phyloP scores from a whole-genome alignment of 2,329 filamentous ascomycete species.

The Monosporascus sp. region DNA sequence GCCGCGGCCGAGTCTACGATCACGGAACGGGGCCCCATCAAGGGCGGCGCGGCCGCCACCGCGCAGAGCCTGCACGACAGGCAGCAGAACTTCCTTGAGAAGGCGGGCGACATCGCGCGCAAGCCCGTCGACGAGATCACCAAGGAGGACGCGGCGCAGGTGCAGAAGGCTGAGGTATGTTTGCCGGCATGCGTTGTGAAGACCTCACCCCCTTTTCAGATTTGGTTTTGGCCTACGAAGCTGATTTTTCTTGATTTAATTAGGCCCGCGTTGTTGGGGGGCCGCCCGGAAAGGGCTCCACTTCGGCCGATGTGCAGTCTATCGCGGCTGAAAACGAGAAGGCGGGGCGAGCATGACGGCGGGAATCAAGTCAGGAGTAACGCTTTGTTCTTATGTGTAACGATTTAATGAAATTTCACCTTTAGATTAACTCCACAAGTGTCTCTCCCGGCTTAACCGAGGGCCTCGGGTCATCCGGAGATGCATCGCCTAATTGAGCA shows the following conservation, averaged over 20 bases:
- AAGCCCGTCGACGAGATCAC: constrained; percentile 24
- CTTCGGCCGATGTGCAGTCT: constrained; percentile 21
- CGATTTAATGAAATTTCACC: no score
- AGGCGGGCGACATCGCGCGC: constrained; percentile 22
- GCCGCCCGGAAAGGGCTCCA: constrained; percentile 19
- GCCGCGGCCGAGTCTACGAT: constrained; percentile 20
- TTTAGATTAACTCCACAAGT: no score
- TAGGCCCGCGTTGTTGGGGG: constrained; percentile 13
- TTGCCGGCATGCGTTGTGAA: background rate
- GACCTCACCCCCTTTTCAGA: background rate
- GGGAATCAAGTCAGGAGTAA: no score
- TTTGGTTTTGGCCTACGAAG: background rate
- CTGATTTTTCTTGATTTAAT: constrained; percentile 5
- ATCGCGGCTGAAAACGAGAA: constrained; percentile 21
- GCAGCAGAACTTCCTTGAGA: constrained; percentile 27
- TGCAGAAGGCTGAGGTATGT: constrained; percentile 23
- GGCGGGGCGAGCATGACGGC: background rate
- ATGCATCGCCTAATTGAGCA: no score
- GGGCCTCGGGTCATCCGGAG: no score
- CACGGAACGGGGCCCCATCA: constrained; percentile 25
- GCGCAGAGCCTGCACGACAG: constrained; percentile 28
- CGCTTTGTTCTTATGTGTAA: background rate
- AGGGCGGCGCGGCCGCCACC: constrained; percentile 26
- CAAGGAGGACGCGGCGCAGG: constrained; percentile 23
- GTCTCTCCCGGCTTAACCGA: no score